Evolutionary conservation across 768 basidiomycete genomes (phyloP).

Genomic region (Boletus vermiculosoides): DNA sequence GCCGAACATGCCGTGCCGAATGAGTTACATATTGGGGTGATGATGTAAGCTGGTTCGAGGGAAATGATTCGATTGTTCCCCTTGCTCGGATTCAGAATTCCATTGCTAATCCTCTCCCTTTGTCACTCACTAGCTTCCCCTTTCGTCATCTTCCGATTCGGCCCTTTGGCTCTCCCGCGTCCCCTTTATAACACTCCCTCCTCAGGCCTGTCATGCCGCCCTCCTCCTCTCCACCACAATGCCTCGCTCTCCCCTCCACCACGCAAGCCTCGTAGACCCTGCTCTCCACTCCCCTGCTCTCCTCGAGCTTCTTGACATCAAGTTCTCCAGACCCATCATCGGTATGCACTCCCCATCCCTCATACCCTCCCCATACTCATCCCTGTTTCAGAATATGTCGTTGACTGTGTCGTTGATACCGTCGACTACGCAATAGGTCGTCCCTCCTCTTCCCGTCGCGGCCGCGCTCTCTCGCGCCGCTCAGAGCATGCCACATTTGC

Average conservation of each 20-base stretch:
- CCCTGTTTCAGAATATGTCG: conserved; percentile 56
- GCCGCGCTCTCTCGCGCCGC: conserved; percentile 46
- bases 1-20: no score
- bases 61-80: not conserved
- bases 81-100: conserved; percentile 18
- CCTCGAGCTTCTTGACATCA: conserved; percentile 65
- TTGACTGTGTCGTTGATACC: conserved; percentile 66
- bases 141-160: conserved; percentile 35
- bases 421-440: conserved; percentile 78
- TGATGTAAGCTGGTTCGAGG: conserved; percentile 12
- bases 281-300: conserved; percentile 62
- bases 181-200: conserved; percentile 33
- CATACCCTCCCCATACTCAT: not conserved
- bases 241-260: conserved; percentile 39
- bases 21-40: not conserved
- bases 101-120: conserved; percentile 30
- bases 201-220: conserved; percentile 3
- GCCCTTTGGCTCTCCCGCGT: conserved; percentile 30
- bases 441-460: conserved; percentile 52
- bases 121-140: conserved; percentile 21
- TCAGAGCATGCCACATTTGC: conserved; percentile 58
- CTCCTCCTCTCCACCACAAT: conserved; percentile 12
- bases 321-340: conserved; percentile 58
- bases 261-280: conserved; percentile 60
- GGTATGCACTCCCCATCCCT: conserved; percentile 44